Base-by-base conservation (phyloP, 306 rosid genomes). In the Dryas drummondii region DNA sequence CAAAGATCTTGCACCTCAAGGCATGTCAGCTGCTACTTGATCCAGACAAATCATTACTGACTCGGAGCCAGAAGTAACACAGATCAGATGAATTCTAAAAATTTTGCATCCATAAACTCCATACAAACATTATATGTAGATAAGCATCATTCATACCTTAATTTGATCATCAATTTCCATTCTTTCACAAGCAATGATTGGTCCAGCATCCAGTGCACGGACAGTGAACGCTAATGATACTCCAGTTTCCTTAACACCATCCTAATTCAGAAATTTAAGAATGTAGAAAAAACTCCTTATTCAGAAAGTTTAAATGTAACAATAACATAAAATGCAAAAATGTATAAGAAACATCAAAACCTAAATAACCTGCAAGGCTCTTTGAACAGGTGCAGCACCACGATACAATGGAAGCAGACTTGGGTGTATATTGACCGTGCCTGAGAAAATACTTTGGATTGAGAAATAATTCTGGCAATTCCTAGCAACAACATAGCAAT, bases 381-480 rank as follows among this genome's bases (percentile, higher is more conserved):
- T 82, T 84, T 94, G 98, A 74, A 94, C 98, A 52, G 97, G 98
- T 54, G 98, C 97, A 75, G 96, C 97, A 68, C 98, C 97, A 27
- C 98, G 93, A 72, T 94, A 94, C 77, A 86, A 70, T 4, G 98
- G 98, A 81, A 91, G 81, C 71, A 90, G 74, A 74, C 94, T 94
- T 50, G 98, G 98, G 84, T 94, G 98, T 74, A 94, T 84, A 68
- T 94, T 94, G 68, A 94, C 96, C 0, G 97, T 94, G 71, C 98
- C 97, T 93, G 88, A 76, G 58, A 77, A 73, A 70, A 76, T 68
- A 85, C 9, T 54, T 66, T 49, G 9, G 62, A 9, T 50, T 57
- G 17, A 82, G 48, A 73, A 71, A 45, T 14, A 64, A 44, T 11
- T 22, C 40, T 49, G 46, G 50, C 37, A 70, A n/a, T n/a, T n/a